Evolutionary conservation across 352 stramenopile species (phyloP).

Genomic region (Pythium plurisporium): DNA sequence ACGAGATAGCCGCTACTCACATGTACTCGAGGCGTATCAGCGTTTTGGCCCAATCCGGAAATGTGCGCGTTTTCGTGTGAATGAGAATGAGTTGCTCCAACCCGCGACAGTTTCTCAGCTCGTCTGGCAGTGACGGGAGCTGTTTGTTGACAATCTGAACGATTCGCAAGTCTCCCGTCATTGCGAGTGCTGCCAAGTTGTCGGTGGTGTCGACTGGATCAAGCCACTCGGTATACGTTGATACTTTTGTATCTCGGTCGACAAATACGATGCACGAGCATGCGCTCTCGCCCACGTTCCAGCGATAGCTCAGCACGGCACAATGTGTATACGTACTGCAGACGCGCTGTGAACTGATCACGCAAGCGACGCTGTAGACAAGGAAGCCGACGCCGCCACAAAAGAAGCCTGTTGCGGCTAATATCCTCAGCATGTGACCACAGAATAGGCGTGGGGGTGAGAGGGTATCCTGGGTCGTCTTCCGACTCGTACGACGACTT

Average conservation of each 20-base stretch:
- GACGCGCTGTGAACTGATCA: neutral
- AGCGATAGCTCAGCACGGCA: constrained; percentile 20
- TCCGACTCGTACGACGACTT: no score
- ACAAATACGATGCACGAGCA: constrained; percentile 32
- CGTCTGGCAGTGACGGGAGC: constrained; percentile 28
- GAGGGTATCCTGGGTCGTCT: no score
- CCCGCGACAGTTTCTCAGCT: constrained; percentile 28
- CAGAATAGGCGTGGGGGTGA: no score
- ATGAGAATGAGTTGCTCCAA: constrained; percentile 29
- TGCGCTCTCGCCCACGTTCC: constrained; percentile 9
- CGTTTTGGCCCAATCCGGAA: constrained; percentile 20
- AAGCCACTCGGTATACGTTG: constrained; percentile 32
- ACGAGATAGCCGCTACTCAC: constrained; percentile 17
- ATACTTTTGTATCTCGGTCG: constrained; percentile 24
- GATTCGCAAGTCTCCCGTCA: constrained; percentile 31
- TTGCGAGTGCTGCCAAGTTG: constrained; percentile 24
- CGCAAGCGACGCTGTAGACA: constrained; percentile 10
- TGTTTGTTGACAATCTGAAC: constrained; percentile 44
- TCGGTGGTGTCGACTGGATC: constrained; percentile 28
- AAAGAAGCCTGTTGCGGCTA: no score
- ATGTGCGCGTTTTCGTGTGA: constrained; percentile 18
- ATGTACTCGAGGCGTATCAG: constrained; percentile 19
- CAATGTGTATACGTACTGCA: constrained; percentile 7
- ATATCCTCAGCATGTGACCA: no score
- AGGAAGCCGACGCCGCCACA: no score